Base-by-base conservation (phyloP, 108 stramenopile species). In the Poteriospumella lacustris region DNA sequence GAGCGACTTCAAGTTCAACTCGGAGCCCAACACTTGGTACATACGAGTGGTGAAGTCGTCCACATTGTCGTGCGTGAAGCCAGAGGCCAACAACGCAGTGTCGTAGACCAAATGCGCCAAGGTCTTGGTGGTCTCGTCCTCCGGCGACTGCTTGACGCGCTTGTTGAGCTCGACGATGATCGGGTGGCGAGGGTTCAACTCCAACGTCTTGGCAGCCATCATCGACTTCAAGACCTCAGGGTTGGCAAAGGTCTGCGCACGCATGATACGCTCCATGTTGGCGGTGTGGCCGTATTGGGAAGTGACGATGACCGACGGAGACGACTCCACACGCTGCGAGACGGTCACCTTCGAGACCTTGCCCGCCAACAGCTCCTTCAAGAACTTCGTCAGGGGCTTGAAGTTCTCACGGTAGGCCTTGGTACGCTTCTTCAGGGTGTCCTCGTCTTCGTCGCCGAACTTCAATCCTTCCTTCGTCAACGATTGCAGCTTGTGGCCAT, bases 181-280 rank as follows among this genome's bases (percentile, higher is more conserved):
- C 29, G 99, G 99, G 85, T 98, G 97, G 58, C 99, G 92, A 38
- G 99, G 99, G 88, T 99, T 99, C 80, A 99, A 83, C 86, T 99
- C 99, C 85, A 99, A 86, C 69, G 91, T 92, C 84, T 92, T 90
- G 87, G 89, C 85, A 12, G 93, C 84, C 75, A 70, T 83, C 80
- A 88, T 78, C n/a, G 86, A 78, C 19, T 82, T 84, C 33, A 85
- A 68, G 29, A 78, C 44, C 34, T 82, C 58, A 1, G 87, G 86
- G 67, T 95, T 91, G 24, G 89, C 77, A 79, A 94, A 93, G 28
- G 99, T 93, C 85, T 99, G 99, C 26, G 96, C 92, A 76, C 92
- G 86, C 92, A 97, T 90, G 87, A 99, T 96, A 43, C 96, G 88
- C 83, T 99, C 99, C 97, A 97, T 98, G 86, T 99, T 98, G 31